These are phyloP conservation scores for Aspergillus homomorphus DNA, from an alignment of 495 filamentous ascomycete species.

Conservation along the genomic window DNA sequence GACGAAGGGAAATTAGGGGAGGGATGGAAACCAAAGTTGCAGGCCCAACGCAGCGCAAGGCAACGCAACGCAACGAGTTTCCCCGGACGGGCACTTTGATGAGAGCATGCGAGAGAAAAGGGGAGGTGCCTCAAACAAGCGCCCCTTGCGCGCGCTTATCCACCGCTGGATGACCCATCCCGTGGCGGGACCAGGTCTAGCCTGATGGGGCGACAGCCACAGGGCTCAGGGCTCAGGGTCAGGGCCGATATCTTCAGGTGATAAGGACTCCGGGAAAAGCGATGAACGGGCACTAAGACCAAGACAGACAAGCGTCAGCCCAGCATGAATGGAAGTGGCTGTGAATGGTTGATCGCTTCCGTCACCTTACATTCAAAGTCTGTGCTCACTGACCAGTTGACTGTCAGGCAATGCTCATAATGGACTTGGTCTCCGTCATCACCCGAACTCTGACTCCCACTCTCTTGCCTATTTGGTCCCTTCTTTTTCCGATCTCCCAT, in stretches of 20 bases:
- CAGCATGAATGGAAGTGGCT: neutral
- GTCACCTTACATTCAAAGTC: constrained; percentile 1
- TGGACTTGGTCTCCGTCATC: constrained; percentile 13
- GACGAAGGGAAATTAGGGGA: constrained; percentile 16
- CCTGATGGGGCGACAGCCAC: neutral
- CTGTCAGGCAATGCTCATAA: neutral
- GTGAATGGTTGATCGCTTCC: neutral
- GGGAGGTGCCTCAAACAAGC: constrained; percentile 36
- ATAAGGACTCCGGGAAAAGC: neutral
- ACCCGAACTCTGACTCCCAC: constrained; percentile 17
- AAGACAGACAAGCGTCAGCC: neutral
- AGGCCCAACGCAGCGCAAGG: constrained; percentile 3
- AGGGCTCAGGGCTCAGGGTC: constrained; percentile 14
- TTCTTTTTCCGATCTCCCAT: constrained; percentile 10
- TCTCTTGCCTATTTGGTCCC: constrained; percentile 13
- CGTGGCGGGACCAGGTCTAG: constrained; percentile 4
- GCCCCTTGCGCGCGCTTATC: constrained; percentile 46
- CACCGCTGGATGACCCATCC: constrained; percentile 14
- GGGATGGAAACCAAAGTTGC: constrained; percentile 12
- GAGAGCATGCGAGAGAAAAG: constrained; percentile 30
- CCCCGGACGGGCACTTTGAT: constrained; percentile 37
- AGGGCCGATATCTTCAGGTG: constrained; percentile 9
- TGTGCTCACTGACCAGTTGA: neutral
- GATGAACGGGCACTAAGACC: neutral
- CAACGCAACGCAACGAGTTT: constrained; percentile 15